These are phyloP conservation scores for Pseudisothecium myosuroides DNA, from an alignment of 225 moss, liverwort and hornwort genomes.

Conservation along the genomic window DNA sequence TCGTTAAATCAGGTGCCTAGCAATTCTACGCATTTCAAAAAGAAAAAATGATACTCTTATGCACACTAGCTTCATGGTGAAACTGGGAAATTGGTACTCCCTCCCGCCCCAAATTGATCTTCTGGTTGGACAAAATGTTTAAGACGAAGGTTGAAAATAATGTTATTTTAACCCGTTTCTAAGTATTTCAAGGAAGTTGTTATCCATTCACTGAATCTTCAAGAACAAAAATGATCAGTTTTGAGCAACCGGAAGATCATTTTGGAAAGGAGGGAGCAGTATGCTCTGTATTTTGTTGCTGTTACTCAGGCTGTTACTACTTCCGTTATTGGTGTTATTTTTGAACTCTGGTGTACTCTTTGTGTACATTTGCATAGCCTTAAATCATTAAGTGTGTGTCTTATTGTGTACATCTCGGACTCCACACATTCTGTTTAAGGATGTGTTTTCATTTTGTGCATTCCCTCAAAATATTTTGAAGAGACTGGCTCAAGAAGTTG, in stretches of 20 bases:
- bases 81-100: neutral
- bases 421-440: neutral
- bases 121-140: neutral
- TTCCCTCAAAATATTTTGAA: neutral
- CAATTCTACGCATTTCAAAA: neutral
- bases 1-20: conserved; percentile 44
- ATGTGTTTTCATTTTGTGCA: neutral
- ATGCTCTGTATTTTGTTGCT: neutral
- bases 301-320: too few relatives aligned
- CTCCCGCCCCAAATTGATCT: neutral
- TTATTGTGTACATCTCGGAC: neutral
- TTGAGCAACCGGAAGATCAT: too few relatives aligned
- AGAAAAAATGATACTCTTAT: neutral
- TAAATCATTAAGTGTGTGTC: neutral
- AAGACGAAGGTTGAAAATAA: neutral
- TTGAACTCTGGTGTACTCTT: neutral
- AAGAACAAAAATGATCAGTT: too few relatives aligned
- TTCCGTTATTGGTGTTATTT: neutral
- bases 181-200: neutral
- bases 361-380: neutral
- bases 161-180: rapidly evolving
- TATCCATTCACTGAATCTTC: too few relatives aligned
- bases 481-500: neutral
- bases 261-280: too few relatives aligned
- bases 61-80: neutral